phyloP scores from a whole-genome alignment of 352 stramenopile species.

The Pythium diclinum region DNA sequence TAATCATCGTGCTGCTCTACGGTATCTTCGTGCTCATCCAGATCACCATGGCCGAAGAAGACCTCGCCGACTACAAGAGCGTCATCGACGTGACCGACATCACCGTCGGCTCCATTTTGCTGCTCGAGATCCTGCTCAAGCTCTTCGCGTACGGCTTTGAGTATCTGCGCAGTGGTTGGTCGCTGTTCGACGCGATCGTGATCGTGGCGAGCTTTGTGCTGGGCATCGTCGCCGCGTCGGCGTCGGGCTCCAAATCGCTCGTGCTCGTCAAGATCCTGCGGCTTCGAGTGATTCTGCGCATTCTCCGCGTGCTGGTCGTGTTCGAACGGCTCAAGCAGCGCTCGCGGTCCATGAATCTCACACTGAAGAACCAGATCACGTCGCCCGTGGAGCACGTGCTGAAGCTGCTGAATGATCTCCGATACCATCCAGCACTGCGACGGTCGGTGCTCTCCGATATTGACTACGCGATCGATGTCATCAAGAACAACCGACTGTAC shows the following conservation, averaged over 20 bases:
- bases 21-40: slow-evolving; percentile 82
- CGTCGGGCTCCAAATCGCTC: slow-evolving; percentile 41
- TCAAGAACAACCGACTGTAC: slow-evolving; percentile 86
- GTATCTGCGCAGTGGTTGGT: slow-evolving; percentile 67
- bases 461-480: slow-evolving; percentile 79
- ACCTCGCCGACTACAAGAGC: slow-evolving; percentile 54
- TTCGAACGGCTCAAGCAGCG: slow-evolving; percentile 85
- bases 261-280: slow-evolving; percentile 71
- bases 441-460: slow-evolving; percentile 52
- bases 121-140: slow-evolving; percentile 78
- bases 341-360: slow-evolving; percentile 70
- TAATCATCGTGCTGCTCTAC: slow-evolving; percentile 85
- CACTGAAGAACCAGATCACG: slow-evolving; percentile 66
- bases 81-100: slow-evolving; percentile 79
- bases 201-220: slow-evolving; percentile 79
- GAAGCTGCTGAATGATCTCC: slow-evolving; percentile 65
- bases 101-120: slow-evolving; percentile 77
- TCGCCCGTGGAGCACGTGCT: slow-evolving; percentile 82
- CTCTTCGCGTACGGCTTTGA: slow-evolving; percentile 73
- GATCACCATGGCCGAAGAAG: slow-evolving; percentile 66
- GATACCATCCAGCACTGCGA: slow-evolving; percentile 69
- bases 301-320: slow-evolving; percentile 81
- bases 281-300: slow-evolving; percentile 71
- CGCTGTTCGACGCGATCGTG: slow-evolving; percentile 77
- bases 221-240: slow-evolving; percentile 53